Base-by-base conservation (phyloP, 192 early-diverging fungal genomes). In the Backusella sp. region DNA sequence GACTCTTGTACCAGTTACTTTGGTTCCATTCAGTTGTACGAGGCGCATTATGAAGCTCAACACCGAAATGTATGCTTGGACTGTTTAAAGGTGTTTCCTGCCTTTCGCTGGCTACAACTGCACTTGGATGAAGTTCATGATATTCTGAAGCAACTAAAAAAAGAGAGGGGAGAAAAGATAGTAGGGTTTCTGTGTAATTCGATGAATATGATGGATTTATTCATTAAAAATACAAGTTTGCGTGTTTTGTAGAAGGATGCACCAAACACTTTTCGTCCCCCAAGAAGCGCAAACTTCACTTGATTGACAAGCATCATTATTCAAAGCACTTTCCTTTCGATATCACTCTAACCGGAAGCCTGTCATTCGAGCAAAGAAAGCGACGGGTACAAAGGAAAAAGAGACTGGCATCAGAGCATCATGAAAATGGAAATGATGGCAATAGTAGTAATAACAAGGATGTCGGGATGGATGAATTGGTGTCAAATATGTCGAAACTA, bases 281-380 rank as follows among this genome's bases (percentile, higher is more conserved):
- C n/a, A 66, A 71, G 21, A 85, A 78, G 72, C 74, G 88, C 32
- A 77, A 80, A 37, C 36, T 80, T 30, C 88, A 90, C 74, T 59
- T 88, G 41, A 86, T 90, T 66, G 85, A 87, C 32, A 86, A 88
- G 34, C 88, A 90, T 56, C 42, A 80, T 4, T 90, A 88, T 66
- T 84, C 88, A 14, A 81, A 71, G 42, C 73, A 70, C 26, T 90
- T 87, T 77, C 82, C 86, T 11, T 90, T 90, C 77, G 75, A 75
- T 5, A 74, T 89, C 21, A 74, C 82, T 11, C 21, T 77, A 7
- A 85, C 81, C 2, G 88, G 88, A 6, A 76, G 82, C 19, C 15
- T 85, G 0, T 76, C 82, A 2, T 78, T 81, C 41, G 76, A 42
- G 14, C 69, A 76, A 67, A 76, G 80, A n/a, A 68, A 72, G 49